These are phyloP conservation scores for Globisporangium iwayamae DNA, from an alignment of 352 stramenopile genomes.

Conservation along the genomic window DNA sequence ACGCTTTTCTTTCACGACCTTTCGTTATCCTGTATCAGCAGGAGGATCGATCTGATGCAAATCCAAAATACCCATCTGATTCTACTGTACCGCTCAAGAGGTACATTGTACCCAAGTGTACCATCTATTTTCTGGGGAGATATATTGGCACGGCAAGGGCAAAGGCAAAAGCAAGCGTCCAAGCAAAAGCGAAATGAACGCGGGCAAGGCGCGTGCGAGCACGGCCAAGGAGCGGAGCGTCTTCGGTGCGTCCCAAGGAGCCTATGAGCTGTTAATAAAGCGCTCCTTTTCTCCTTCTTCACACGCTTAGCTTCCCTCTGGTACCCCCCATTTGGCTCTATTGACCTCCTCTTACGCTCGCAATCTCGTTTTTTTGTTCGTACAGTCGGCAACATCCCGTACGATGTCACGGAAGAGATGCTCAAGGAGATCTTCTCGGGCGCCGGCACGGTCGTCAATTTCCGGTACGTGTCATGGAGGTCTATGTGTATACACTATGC, in stretches of 20 bases:
- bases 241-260: slow-evolving; percentile 52
- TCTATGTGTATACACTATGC: background rate
- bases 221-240: slow-evolving; percentile 85
- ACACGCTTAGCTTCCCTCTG: slow-evolving; percentile 7
- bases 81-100: background rate
- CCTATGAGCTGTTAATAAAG: slow-evolving; percentile 1
- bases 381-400: slow-evolving; percentile 85
- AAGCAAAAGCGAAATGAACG: slow-evolving; percentile 18
- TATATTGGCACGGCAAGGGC: background rate
- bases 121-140: background rate
- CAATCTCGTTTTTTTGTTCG: background rate
- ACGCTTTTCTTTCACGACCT: background rate
- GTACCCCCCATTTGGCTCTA: background rate
- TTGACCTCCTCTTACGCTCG: slow-evolving; percentile 11
- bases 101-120: slow-evolving; percentile 1
- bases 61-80: background rate
- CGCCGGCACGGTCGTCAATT: slow-evolving; percentile 79
- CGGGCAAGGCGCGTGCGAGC: slow-evolving; percentile 45
- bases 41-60: too few species aligned
- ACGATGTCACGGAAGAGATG: slow-evolving; percentile 86
- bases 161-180: slow-evolving; percentile 1
- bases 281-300: background rate
- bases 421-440: slow-evolving; percentile 87
- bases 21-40: background rate
- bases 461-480: slow-evolving; percentile 39